A percentile compares a stretch with the other conserved stretches of the same genome.
These are phyloP conservation scores for Melastoma malabathricum DNA, from an alignment of 345 rosid genomes.

Conservation along the genomic window DNA sequence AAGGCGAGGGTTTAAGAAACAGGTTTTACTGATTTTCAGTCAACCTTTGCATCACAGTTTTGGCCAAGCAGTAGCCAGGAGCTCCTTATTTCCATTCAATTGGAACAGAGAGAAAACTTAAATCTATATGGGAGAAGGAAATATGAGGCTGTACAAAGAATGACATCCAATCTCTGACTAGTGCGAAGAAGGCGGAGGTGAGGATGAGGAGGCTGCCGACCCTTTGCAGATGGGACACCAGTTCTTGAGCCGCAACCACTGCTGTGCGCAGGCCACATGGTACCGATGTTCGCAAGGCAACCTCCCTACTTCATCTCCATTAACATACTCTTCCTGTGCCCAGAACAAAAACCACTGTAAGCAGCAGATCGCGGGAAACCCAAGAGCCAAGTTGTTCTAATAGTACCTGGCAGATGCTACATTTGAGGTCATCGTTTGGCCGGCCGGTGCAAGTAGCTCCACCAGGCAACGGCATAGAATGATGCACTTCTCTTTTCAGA, in stretches of 20 bases:
- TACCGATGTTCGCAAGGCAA: constrained; percentile 66
- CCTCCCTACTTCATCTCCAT: constrained; percentile 68
- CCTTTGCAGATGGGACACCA: constrained; percentile 96
- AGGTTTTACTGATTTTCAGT: no score
- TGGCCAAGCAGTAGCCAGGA: no score
- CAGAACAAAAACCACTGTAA: neutral
- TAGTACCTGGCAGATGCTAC: constrained; percentile 90
- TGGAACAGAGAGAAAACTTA: neutral
- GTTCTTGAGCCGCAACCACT: constrained; percentile 83
- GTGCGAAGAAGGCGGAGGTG: constrained; percentile 5
- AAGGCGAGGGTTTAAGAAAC: no score
- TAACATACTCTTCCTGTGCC: constrained; percentile 70
- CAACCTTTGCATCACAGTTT: no score
- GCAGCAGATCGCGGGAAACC: constrained; percentile 1
- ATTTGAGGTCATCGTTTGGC: constrained; percentile 45
- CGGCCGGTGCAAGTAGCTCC: constrained; percentile 10
- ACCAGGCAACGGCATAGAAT: constrained; percentile 6
- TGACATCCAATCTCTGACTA: constrained; percentile 7
- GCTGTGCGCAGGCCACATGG: constrained; percentile 52
- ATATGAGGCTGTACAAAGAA: constrained; percentile 3
- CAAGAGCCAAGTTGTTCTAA: neutral
- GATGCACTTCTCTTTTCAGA: constrained; percentile 42
- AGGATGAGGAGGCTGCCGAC: constrained; percentile 29
- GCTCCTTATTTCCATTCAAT: neutral
- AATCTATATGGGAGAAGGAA: constrained; percentile 3